Evolutionary conservation across 495 filamentous ascomycete species (phyloP).

Genomic region (Bombardia bombarda): DNA sequence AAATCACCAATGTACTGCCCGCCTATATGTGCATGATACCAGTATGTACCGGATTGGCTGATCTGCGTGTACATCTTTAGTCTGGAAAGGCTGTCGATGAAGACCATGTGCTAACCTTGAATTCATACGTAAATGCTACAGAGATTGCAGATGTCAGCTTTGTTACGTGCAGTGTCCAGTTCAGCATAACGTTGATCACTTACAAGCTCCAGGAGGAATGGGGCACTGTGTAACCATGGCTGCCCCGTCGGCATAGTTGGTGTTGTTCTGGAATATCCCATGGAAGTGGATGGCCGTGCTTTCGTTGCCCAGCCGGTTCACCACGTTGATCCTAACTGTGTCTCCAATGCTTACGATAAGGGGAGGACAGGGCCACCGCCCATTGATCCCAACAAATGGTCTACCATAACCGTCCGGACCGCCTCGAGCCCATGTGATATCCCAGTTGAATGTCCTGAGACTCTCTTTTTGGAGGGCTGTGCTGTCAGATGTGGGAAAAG

Average conservation of each 20-base stretch:
- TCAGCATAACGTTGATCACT: background rate
- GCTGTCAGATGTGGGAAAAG: no score
- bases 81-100: no score
- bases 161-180: background rate
- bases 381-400: constrained; percentile 37
- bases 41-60: constrained; percentile 51
- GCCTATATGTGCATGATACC: constrained; percentile 58
- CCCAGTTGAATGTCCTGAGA: constrained; percentile 33
- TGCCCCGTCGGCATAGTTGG: constrained; percentile 57
- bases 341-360: constrained; percentile 36
- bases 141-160: background rate
- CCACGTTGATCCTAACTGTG: constrained; percentile 45
- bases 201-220: constrained; percentile 43
- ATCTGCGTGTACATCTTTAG: no score
- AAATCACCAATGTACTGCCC: constrained; percentile 5
- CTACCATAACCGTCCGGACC: constrained; percentile 43
- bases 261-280: constrained; percentile 56
- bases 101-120: no score
- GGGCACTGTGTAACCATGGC: constrained; percentile 53
- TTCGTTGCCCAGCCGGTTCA: constrained; percentile 54
- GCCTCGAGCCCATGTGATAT: constrained; percentile 52
- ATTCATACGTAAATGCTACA: constrained; percentile 34
- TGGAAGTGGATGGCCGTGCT: constrained; percentile 57
- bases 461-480: no score
- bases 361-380: constrained; percentile 37